Conservation (phyloP, 352 stramenopile genomes). For the Achlya hypogyna region DNA sequence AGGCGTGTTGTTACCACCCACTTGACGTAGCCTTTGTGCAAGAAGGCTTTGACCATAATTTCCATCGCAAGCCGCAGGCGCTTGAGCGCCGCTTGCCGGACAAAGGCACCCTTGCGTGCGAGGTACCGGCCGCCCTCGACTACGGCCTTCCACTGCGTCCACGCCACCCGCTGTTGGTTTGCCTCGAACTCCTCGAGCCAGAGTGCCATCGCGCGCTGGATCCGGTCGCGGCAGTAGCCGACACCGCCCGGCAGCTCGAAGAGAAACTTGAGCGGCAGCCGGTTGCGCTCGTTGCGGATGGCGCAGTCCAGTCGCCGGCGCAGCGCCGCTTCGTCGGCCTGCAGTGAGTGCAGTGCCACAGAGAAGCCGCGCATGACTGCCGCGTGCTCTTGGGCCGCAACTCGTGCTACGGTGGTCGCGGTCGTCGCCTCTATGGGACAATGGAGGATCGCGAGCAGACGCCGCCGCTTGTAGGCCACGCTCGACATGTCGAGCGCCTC, state of each 20-base stretch:
- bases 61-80: slow-evolving; percentile 53
- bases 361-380: slow-evolving; percentile 40
- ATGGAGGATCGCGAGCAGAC: slow-evolving; percentile 49
- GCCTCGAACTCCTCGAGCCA: slow-evolving; percentile 68
- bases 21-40: slow-evolving; percentile 44
- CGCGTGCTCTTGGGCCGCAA: slow-evolving; percentile 33
- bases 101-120: slow-evolving; percentile 49
- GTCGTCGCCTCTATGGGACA: slow-evolving; percentile 42
- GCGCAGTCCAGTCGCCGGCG: slow-evolving; percentile 35
- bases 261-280: slow-evolving; percentile 68
- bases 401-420: slow-evolving; percentile 32
- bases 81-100: slow-evolving; percentile 44
- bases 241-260: slow-evolving; percentile 67
- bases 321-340: slow-evolving; percentile 31
- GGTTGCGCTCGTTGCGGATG: slow-evolving; percentile 51
- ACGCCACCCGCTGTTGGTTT: slow-evolving; percentile 70
- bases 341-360: slow-evolving; percentile 32
- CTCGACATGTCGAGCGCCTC: slow-evolving; percentile 28
- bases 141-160: slow-evolving; percentile 76
- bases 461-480: slow-evolving; percentile 42
- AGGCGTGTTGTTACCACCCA: slow-evolving; percentile 47
- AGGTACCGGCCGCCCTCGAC: slow-evolving; percentile 50
- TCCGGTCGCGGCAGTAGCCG: slow-evolving; percentile 60
- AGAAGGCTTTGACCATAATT: slow-evolving; percentile 54
- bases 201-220: slow-evolving; percentile 54